A percentile compares a stretch with the other conserved stretches of the same genome.
Conservation (phyloP, 768 basidiomycete genomes). For the Artomyces pyxidatus region DNA sequence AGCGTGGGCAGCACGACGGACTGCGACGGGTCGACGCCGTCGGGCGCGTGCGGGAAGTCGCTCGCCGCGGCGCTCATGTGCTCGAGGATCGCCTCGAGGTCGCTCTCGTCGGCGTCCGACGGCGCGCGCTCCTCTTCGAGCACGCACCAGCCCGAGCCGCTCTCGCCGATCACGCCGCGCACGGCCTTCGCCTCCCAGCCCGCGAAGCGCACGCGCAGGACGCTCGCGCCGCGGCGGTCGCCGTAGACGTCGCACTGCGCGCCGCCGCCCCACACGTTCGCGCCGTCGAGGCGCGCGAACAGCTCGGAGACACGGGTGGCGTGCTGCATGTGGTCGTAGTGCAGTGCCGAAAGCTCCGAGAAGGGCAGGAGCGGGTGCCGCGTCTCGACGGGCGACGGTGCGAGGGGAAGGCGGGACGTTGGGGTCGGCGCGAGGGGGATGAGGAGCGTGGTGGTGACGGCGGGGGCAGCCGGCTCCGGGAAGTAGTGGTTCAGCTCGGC, state of each 20-base stretch:
- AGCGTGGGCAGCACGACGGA: slow-evolving; percentile 74
- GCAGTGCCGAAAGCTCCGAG: slow-evolving; percentile 41
- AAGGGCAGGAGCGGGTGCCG: slow-evolving; percentile 43
- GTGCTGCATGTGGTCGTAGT: slow-evolving; percentile 46
- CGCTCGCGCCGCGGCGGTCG: slow-evolving; percentile 50
- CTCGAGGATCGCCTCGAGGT: slow-evolving; percentile 18
- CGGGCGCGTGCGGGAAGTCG: not conserved
- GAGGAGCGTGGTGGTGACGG: slow-evolving; percentile 58
- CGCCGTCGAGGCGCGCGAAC: slow-evolving; percentile 63
- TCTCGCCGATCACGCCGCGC: slow-evolving; percentile 60
- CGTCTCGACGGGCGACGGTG: slow-evolving; percentile 16
- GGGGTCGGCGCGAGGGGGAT: slow-evolving; percentile 76
- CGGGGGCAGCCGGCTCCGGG: slow-evolving; percentile 24
- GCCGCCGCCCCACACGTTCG: slow-evolving; percentile 57
- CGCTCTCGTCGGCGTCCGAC: slow-evolving; percentile 5
- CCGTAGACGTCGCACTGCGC: slow-evolving; percentile 59
- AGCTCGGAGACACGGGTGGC: slow-evolving; percentile 57
- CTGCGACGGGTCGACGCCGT: slow-evolving; percentile 44
- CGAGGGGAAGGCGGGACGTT: slow-evolving; percentile 54
- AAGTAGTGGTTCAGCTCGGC: slow-evolving; percentile 59
- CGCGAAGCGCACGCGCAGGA: slow-evolving; percentile 60
- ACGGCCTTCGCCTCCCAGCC: slow-evolving; percentile 70
- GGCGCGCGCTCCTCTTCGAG: slow-evolving; percentile 44
- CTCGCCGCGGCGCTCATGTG: slow-evolving; percentile 9
- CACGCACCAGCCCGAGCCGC: slow-evolving; percentile 67